Conservation (phyloP, 163 green algal species). For the Chlamydomonas reinhardtii region DNA sequence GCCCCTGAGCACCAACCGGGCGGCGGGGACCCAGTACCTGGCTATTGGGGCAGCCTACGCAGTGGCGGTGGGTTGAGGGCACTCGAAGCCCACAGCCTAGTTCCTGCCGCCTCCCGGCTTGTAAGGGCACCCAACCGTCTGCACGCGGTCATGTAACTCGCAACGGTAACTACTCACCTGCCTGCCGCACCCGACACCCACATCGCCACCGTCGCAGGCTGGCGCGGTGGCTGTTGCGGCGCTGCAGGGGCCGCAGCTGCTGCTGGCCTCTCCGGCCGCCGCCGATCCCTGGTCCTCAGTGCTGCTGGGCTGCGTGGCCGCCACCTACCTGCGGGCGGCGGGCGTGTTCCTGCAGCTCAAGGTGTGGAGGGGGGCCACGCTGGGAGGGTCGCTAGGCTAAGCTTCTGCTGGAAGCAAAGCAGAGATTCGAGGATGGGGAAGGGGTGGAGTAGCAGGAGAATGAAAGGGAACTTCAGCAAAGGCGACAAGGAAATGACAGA, state of each 20-base stretch:
- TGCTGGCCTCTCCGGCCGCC: background rate
- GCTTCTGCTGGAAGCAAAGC: too few species aligned
- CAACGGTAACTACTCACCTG: too few species aligned
- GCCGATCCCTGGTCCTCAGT: conserved; percentile 1
- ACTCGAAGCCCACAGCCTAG: too few species aligned
- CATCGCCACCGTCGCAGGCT: background rate
- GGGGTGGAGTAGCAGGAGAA: too few species aligned
- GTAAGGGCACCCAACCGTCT: too few species aligned
- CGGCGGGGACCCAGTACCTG: background rate
- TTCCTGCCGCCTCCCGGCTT: too few species aligned
- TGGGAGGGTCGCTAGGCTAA: too few species aligned
- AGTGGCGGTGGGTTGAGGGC: background rate
- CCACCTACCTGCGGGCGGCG: conserved; percentile 33
- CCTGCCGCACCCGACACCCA: too few species aligned
- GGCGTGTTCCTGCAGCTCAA: conserved; percentile 30
- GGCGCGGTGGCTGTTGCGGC: conserved; percentile 11
- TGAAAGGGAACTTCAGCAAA: too few species aligned
- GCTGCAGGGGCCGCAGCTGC: background rate
- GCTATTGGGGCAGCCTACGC: conserved; percentile 6
- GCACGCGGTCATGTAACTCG: too few species aligned
- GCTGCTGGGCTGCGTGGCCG: conserved; percentile 37
- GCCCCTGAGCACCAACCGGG: background rate
- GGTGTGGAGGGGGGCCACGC: background rate
- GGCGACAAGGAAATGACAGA: too few species aligned
- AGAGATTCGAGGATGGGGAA: too few species aligned